A percentile compares a stretch with the other conserved stretches of the same genome.
phyloP scores from a whole-genome alignment of 371 early-diverging fungal species.

The Syncephalastrum sp. region DNA sequence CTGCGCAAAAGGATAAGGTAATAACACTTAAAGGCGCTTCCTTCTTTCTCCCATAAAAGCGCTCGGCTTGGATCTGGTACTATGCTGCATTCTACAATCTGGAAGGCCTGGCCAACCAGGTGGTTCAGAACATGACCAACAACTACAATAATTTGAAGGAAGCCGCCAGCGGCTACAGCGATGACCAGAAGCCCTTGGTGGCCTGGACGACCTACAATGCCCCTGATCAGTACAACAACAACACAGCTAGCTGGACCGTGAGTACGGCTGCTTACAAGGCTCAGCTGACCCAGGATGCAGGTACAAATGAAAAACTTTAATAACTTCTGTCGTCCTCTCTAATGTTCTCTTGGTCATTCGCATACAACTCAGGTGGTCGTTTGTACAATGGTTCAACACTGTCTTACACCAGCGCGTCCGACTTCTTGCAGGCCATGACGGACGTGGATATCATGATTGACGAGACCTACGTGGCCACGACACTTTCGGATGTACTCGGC shows the following conservation, averaged over 20 bases:
- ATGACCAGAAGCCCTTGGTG: constrained; percentile 53
- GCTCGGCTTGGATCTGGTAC: constrained; percentile 79
- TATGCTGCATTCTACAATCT: constrained; percentile 74
- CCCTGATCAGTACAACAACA: constrained; percentile 64
- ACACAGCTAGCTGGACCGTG: constrained; percentile 64
- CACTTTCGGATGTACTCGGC: constrained; percentile 45
- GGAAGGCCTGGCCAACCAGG: constrained; percentile 60
- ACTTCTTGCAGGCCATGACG: constrained; percentile 54
- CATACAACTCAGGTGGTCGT: constrained; percentile 26
- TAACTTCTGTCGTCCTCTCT: not conserved
- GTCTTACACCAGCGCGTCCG: constrained; percentile 37
- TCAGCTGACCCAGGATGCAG: constrained; percentile 65
- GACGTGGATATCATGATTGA: constrained; percentile 73
- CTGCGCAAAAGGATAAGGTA: not conserved
- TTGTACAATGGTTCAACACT: constrained; percentile 27
- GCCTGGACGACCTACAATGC: constrained; percentile 70
- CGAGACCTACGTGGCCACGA: constrained; percentile 59
- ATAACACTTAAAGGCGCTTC: not conserved
- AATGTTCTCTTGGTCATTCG: not conserved
- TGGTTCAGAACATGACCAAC: constrained; percentile 51
- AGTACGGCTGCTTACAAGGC: constrained; percentile 61
- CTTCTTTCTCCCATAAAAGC: constrained; percentile 27
- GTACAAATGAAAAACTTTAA: constrained; percentile 19
- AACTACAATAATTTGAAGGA: constrained; percentile 67
- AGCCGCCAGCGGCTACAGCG: constrained; percentile 44